Percentiles rank a stretch among this genome's conserved stretches.
Evolutionary conservation across 768 basidiomycete species (phyloP).

Genomic region (Hygrocybe coccinea): DNA sequence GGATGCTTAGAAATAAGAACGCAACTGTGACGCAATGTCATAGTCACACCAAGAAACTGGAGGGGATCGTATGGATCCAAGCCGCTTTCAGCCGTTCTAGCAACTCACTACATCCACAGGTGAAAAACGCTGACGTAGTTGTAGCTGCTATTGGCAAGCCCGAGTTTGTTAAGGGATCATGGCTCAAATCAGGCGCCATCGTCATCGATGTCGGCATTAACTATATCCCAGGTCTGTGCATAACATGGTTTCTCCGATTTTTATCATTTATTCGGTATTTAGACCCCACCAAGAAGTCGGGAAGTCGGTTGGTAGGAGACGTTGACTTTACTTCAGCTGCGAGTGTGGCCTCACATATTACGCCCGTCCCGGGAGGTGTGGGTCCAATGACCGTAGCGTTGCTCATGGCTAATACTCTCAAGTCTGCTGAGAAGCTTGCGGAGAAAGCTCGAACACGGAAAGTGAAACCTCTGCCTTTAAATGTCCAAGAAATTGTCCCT

Average conservation of each 20-base stretch:
- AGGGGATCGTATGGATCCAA: constrained; percentile 57
- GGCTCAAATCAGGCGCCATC: constrained; percentile 92
- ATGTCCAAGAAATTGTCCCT: constrained; percentile 81
- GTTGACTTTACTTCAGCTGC: constrained; percentile 82
- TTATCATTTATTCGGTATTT: neutral
- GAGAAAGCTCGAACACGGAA: constrained; percentile 60
- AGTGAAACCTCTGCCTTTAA: constrained; percentile 73
- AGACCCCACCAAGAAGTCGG: constrained; percentile 91
- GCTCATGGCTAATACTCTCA: constrained; percentile 92
- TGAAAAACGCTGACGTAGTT: constrained; percentile 84
- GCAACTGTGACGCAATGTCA: constrained; percentile 99
- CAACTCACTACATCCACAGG: constrained; percentile 36
- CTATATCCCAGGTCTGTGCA: constrained; percentile 70
- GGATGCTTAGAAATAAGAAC: constrained; percentile 83
- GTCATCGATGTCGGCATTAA: constrained; percentile 99
- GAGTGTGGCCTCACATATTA: constrained; percentile 80
- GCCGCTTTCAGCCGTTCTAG: neutral
- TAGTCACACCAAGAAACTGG: constrained; percentile 78
- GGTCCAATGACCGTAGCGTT: constrained; percentile 99
- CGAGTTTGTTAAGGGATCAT: constrained; percentile 84
- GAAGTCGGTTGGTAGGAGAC: constrained; percentile 93
- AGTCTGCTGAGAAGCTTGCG: constrained; percentile 79
- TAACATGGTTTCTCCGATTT: constrained; percentile 1
- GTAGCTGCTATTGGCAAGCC: constrained; percentile 96
- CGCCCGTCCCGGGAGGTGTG: constrained; percentile 97